Base-by-base conservation (phyloP, 345 rosid species). In the Tarenaya hassleriana region DNA sequence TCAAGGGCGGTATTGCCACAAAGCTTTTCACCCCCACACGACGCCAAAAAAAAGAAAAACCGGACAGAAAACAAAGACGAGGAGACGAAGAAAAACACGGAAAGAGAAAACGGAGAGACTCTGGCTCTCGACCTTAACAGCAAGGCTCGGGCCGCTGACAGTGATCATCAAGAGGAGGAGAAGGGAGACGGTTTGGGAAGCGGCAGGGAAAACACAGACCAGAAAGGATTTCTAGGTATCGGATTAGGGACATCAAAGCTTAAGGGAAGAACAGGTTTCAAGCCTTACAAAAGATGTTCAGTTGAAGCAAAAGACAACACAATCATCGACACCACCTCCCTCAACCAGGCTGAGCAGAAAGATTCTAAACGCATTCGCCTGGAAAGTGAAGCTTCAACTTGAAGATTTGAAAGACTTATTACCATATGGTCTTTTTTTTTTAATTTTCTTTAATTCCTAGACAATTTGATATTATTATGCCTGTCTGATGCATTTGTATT, bases 221-320 rank as follows among this genome's bases (percentile, higher is more conserved):
- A 58, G 34, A 64, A 55, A 34, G 77, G 80, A 39, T 68, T 78
- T 32, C 72, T 70, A n/a, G 71, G 78, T 11, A 62, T 79, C 3
- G 86, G 86, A 35, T 75, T 81, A 29, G 82, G 79, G 64, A 47
- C 60, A 16, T 80, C 70, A 56, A 82, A 69, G 64, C 68, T 75
- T 10, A 84, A 68, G 73, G 76, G 69, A 42, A 73, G 78, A 47
- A 84, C 94, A 33, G 94, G 97, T 58, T 90, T 90, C 61, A 90
- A 82, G 61, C 97, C 97, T 20, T 90, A 90, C 77, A 86, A 86
- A 71, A 78, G 96, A 68, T 90, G 92, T 63, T 80, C 88, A 0
- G 38, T 75, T 63, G 96, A 91, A 76, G 89, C 87, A 39, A 80
- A 66, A 47, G 96, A 86, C 50, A 77, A 62, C 69, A 78, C 65